Evolutionary conservation across 192 early-diverging fungal species (phyloP).

Genomic region (Thamnidium elegans): DNA sequence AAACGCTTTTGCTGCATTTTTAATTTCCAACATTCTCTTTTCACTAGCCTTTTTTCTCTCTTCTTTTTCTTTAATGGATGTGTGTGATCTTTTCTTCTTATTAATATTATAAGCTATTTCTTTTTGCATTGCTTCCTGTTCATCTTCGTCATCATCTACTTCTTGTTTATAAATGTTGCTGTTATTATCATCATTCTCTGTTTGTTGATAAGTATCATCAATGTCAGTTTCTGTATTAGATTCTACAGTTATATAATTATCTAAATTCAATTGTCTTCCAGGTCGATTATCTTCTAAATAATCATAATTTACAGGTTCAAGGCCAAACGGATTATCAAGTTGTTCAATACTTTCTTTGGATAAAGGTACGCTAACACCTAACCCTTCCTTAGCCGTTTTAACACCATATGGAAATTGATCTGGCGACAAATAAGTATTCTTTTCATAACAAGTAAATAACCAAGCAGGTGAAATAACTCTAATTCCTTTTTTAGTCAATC

Average conservation of each 20-base stretch:
- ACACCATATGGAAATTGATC: not conserved
- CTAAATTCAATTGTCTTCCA: not conserved
- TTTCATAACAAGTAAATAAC: not conserved
- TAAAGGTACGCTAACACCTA: not conserved
- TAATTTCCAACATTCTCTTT: not conserved
- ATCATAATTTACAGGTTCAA: not conserved
- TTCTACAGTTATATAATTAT: too few relatives aligned
- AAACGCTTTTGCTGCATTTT: not conserved
- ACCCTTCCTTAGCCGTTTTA: not conserved
- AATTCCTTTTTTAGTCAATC: not conserved
- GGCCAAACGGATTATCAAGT: conserved; percentile 5
- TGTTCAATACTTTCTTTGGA: too few relatives aligned
- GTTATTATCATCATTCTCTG: not conserved
- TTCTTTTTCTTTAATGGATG: not conserved
- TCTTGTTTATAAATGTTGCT: not conserved
- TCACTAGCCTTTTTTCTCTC: not conserved
- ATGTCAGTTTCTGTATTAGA: too few relatives aligned
- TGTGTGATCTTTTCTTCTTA: too few relatives aligned
- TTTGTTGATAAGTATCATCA: not conserved
- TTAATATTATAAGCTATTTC: not conserved
- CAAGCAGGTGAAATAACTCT: not conserved
- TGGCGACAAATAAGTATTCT: too few relatives aligned
- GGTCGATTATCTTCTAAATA: not conserved
- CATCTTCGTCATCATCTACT: not conserved
- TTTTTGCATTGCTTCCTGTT: not conserved